These are phyloP conservation scores for Apiospora koreana DNA, from an alignment of 2,329 filamentous ascomycete species.

Conservation along the genomic window DNA sequence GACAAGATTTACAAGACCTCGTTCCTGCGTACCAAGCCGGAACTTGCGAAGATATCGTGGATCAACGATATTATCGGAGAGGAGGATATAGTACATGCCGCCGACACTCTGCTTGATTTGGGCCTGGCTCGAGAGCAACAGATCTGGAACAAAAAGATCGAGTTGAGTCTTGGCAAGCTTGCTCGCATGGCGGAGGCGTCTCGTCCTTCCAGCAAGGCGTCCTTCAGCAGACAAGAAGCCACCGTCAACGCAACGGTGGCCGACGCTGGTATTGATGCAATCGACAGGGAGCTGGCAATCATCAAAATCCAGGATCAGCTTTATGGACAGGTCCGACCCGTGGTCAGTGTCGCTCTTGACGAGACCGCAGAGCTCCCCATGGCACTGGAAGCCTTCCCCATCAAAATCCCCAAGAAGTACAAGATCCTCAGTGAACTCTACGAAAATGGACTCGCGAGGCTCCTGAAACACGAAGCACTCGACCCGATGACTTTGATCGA, in stretches of 20 bases:
- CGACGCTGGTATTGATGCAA: slow-evolving; percentile 44
- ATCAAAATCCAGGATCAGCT: slow-evolving; percentile 80
- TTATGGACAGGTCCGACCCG: slow-evolving; percentile 67
- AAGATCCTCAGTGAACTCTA: slow-evolving; percentile 71
- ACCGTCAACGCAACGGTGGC: slow-evolving; percentile 24
- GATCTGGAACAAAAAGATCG: slow-evolving; percentile 90
- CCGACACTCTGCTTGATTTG: slow-evolving; percentile 68
- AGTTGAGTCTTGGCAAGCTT: slow-evolving; percentile 87
- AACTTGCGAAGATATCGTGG: slow-evolving; percentile 82
- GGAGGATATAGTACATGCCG: slow-evolving; percentile 73
- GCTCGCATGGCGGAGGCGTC: slow-evolving; percentile 65
- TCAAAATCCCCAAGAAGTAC: slow-evolving; percentile 62
- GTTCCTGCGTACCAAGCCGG: slow-evolving; percentile 72
- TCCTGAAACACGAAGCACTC: slow-evolving; percentile 73
- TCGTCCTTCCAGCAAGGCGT: slow-evolving; percentile 31
- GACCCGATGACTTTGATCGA: slow-evolving; percentile 68
- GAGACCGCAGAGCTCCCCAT: slow-evolving; percentile 76
- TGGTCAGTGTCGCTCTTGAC: slow-evolving; percentile 74
- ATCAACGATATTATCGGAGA: slow-evolving; percentile 87
- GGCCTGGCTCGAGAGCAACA: slow-evolving; percentile 74
- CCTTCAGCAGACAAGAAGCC: slow-evolving; percentile 27
- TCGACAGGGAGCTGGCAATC: slow-evolving; percentile 66
- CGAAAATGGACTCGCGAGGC: slow-evolving; percentile 65
- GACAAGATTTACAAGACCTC: slow-evolving; percentile 73
- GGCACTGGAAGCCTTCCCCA: slow-evolving; percentile 68